A percentile compares a stretch with the other conserved stretches of the same genome.
phyloP scores from a whole-genome alignment of 2,329 filamentous ascomycete species.

The Paracamarosporium sp. region DNA sequence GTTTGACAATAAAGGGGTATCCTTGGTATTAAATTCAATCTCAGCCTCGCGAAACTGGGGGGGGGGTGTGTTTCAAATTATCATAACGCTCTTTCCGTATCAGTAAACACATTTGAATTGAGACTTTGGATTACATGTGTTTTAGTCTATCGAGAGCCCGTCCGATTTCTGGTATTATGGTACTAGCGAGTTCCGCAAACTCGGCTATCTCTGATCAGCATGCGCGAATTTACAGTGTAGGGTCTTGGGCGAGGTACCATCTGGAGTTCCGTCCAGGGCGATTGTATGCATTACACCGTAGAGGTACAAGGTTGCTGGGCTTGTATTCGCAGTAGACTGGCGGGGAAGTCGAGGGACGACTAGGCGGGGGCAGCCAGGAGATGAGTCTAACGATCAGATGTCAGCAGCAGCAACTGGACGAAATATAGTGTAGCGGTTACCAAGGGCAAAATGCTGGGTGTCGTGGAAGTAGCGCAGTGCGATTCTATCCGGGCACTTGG shows the following conservation, averaged over 20 bases:
- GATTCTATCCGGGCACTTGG: slow-evolving; percentile 12
- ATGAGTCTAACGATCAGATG: slow-evolving; percentile 11
- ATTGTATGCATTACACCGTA: slow-evolving; percentile 20
- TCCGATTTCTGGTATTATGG: slow-evolving; percentile 14
- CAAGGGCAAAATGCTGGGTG: slow-evolving; percentile 19
- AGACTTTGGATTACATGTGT: slow-evolving; percentile 13
- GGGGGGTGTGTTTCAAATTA: background rate
- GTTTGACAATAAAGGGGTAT: too few relatives aligned
- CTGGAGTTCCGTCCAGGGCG: slow-evolving; percentile 19
- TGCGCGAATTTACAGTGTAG: slow-evolving; percentile 1
- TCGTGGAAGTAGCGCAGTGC: slow-evolving; percentile 17
- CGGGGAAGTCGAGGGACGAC: slow-evolving; percentile 20
- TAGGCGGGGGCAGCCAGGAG: slow-evolving; percentile 13
- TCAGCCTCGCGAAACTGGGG: background rate
- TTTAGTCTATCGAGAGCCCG: slow-evolving; percentile 15
- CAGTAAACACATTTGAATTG: background rate
- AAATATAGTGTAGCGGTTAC: slow-evolving; percentile 9
- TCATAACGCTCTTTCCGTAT: slow-evolving; percentile 3
- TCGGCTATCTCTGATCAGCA: slow-evolving; percentile 15
- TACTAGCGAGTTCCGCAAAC: slow-evolving; percentile 17
- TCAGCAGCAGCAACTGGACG: slow-evolving; percentile 15
- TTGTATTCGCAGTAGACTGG: slow-evolving; percentile 16
- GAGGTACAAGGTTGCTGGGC: slow-evolving; percentile 19
- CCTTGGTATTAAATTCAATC: too few relatives aligned
- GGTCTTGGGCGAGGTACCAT: slow-evolving; percentile 14